Base-by-base conservation (phyloP, 2,329 filamentous ascomycete genomes). In the Aspergillus udagawae region DNA sequence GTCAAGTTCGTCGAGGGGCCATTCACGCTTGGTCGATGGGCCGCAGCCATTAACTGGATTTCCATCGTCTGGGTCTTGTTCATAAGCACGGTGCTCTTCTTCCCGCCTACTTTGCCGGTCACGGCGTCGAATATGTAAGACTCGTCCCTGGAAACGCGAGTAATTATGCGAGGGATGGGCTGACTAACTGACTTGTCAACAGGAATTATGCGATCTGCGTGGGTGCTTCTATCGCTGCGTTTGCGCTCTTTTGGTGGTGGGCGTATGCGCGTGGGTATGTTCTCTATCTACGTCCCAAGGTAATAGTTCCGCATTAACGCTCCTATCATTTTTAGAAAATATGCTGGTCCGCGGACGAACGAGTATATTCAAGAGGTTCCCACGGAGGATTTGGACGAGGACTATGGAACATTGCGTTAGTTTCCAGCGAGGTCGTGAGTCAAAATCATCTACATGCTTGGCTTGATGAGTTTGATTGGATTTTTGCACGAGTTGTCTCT, bases 21-120 rank as follows among this genome's bases (percentile, higher is more conserved):
- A 1, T 86, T 81, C 64, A 83, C 79, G 0, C 77, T 86, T 53
- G 83, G 83, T 0, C 75, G 63, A 60, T 85, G 80, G 81, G 80
- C 81, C 53, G 78, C 77, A 51, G 77, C 79, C 0, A 69, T 86
- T 52, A 87, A 86, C 60, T 73, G 74, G 6, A 70, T 85, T 12
- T 82, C 84, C 1, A 78, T 85, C n/a, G 69, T 73, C 3, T 87
- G 85, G 85, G 84, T 86, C 3, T 61, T 80, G 27, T 85, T 87
- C 65, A 86, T 87, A 61, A 86, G 82, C 63, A 75, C 82, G 9
- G 79, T 87, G n/a, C 72, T 87, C 20, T 83, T 82, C 63, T 81
- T 82, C 67, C 80, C 80, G 7, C 75, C 79, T 1, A 69, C 68
- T 9, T 70, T 74, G 49, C 81, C 80, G 8, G 73, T 82, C 9